Evolutionary conservation across 225 moss, liverwort and hornwort genomes (phyloP), one percentile per base, ranked within the genome.

Genomic region (Takakia lepidozioides): DNA sequence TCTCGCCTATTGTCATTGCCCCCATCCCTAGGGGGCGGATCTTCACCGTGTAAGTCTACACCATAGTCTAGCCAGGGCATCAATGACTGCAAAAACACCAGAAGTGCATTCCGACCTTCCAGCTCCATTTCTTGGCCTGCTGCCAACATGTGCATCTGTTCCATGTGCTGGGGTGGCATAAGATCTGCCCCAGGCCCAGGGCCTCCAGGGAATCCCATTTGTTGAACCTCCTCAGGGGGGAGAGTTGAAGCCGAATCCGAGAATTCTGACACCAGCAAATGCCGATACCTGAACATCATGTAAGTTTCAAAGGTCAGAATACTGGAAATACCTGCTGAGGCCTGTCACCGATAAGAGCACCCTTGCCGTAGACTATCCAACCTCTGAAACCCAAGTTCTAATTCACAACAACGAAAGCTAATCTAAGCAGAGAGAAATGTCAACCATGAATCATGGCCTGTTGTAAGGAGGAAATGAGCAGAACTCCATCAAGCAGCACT

Each of bases 261-360:
- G 67, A 85, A 95, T 47, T 95, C 90, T 0, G 95, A 85, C 27
- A 90, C 68, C 24, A 60, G 72, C 56, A 95, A 68, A 63, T 87
- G 87, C 46, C 58, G 69, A 25, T 95, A 87, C 67, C 91, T 92
- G 82, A 50, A 39, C 3, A 29, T 49, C n/a, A n/a, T n/a, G n/a
- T n/a, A n/a, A n/a, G n/a, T n/a, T n/a, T n/a, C n/a, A n/a, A n/a
- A n/a, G n/a, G n/a, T n/a, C n/a, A n/a, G n/a, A n/a, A n/a, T n/a
- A n/a, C n/a, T n/a, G n/a, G n/a, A n/a, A n/a, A n/a, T n/a, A n/a
- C n/a, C n/a, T n/a, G n/a, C n/a, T n/a, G n/a, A n/a, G n/a, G n/a
- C n/a, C n/a, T n/a, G n/a, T n/a, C n/a, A n/a, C n/a, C n/a, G n/a
- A n/a, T n/a, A n/a, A n/a, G n/a, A n/a, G n/a, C n/a, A n/a, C n/a